Evolutionary conservation across 73 alveolate species (phyloP).

Genomic region (Tetrahymena malaccensis): DNA sequence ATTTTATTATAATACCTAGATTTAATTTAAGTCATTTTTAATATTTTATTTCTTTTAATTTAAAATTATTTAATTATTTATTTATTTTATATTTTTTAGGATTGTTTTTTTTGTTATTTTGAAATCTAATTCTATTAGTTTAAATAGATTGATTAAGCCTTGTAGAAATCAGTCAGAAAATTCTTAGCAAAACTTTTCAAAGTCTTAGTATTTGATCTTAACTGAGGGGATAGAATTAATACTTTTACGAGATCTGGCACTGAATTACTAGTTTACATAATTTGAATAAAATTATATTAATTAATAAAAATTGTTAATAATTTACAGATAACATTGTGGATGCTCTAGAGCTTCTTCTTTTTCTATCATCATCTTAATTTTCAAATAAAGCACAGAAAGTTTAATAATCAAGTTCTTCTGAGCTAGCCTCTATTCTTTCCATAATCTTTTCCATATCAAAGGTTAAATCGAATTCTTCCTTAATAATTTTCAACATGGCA

Average conservation of each 20-base stretch:
- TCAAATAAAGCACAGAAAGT: slow-evolving; percentile 58
- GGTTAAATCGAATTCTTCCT: slow-evolving; percentile 57
- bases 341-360: slow-evolving; percentile 9
- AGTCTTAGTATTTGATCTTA: not conserved
- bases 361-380: not conserved
- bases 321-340: not conserved
- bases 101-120: no score
- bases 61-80: no score
- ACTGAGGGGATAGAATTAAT: not conserved
- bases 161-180: not conserved
- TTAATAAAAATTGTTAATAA: not conserved
- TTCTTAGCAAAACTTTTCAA: not conserved
- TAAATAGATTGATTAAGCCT: no score
- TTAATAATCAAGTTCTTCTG: slow-evolving; percentile 61
- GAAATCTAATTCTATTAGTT: no score
- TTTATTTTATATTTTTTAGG: no score
- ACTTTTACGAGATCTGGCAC: not conserved
- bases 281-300: not conserved
- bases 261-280: not conserved
- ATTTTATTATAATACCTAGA: no score
- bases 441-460: slow-evolving; percentile 65
- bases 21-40: no score
- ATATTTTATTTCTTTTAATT: no score
- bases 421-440: slow-evolving; percentile 52
- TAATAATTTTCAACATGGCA: slow-evolving; percentile 45